Evolutionary conservation across 192 early-diverging fungal genomes (phyloP), one percentile per base, ranked within the genome.

Genomic region (Coemansia sp.): DNA sequence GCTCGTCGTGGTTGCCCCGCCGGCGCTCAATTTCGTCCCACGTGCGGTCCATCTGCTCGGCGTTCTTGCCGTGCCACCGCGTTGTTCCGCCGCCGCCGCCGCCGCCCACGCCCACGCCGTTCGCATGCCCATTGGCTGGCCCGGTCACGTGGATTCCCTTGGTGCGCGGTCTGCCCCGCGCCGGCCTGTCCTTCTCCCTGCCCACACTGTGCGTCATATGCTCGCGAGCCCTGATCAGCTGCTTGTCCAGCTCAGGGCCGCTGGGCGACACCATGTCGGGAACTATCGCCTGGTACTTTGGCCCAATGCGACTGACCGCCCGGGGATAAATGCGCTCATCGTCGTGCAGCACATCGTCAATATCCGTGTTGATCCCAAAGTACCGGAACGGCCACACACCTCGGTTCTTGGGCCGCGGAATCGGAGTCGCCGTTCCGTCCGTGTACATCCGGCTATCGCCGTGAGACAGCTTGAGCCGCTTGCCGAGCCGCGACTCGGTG

Each of bases 301-400:
- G 79, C 0, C 94, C 94, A 39, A 96, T 87, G 66, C 93, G 85
- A 63, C 85, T 91, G 37, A 86, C 86, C 10, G 88, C 92, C 45
- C 85, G 87, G 39, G 86, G 92, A 76, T 91, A 90, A 24, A 87
- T 93, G 35, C 85, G 89, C 70, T 89, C 91, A 67, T 90, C 87
- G 17, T 85, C 83, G 69, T 87, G 85, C 73, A 83, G 54, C 37
- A 94, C 86, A 43, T 92, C 90, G 5, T 84, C 81, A 17, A 90
- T 86, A 43, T 90, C 84, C 0, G 89, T 86, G 70, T 93, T 88
- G 19, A 92, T 85, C 14, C 92, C 92, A 83, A 94, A 92, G 65
- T 96, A 96, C 12, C 91, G 83, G 65, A 89, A 96, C 9, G 94
- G 94, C 92, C 93, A 96, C 78, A 87, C 82, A 14, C 69, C 86